Percentiles rank a stretch among this genome's conserved stretches.
These are phyloP conservation scores for Globisporangium spinosum DNA, from an alignment of 352 stramenopile genomes.

Conservation along the genomic window DNA sequence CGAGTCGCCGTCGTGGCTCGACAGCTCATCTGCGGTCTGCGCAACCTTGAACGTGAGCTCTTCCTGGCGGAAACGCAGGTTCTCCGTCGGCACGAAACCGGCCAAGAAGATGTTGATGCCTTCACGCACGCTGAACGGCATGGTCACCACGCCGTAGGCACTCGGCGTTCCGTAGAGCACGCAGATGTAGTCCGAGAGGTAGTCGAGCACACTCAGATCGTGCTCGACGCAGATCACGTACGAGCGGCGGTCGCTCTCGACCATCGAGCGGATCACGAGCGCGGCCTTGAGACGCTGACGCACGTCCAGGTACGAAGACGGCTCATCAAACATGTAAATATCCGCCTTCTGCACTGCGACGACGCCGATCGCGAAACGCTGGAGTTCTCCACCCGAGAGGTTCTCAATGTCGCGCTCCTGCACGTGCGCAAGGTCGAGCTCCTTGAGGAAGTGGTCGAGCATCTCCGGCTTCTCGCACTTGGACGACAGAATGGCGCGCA, in stretches of 20 bases:
- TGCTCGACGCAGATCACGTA: conserved; percentile 99
- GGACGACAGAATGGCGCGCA: conserved; percentile 91
- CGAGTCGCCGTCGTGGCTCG: conserved; percentile 83
- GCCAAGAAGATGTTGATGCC: conserved; percentile 99
- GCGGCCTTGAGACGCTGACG: conserved; percentile 98
- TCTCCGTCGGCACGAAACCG: conserved; percentile 99
- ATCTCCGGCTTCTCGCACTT: conserved; percentile 91
- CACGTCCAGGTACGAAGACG: conserved; percentile 99
- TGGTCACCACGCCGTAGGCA: conserved; percentile 99
- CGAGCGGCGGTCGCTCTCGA: conserved; percentile 82
- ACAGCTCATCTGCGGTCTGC: conserved; percentile 89
- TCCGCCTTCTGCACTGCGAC: conserved; percentile 94
- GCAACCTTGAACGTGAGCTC: conserved; percentile 98
- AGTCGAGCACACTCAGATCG: conserved; percentile 99
- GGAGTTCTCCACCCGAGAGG: conserved; percentile 97
- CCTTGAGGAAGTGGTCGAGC: conserved; percentile 83
- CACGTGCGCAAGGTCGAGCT: conserved; percentile 97
- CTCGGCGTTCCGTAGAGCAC: conserved; percentile 97
- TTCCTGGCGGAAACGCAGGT: conserved; percentile 98
- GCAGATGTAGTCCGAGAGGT: conserved; percentile 99
- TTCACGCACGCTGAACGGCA: conserved; percentile 98
- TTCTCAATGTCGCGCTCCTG: conserved; percentile 94
- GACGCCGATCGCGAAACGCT: conserved; percentile 98
- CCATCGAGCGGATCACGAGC: conserved; percentile 96
- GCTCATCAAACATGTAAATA: conserved; percentile 99